Conservation (phyloP, 306 rosid species). For the Vigna unguiculata region DNA sequence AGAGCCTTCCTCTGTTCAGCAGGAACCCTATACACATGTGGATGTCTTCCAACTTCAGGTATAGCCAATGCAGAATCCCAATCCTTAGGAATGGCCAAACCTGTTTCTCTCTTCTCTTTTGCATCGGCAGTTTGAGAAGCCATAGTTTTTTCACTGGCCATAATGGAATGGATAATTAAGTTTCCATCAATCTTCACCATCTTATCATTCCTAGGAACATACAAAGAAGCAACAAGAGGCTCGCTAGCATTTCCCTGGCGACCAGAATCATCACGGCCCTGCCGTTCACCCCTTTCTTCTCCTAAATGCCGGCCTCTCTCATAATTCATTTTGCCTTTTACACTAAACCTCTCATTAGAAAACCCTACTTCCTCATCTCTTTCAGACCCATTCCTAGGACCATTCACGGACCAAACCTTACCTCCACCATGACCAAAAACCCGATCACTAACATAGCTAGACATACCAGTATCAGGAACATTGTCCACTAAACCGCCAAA, state of each 20-base stretch:
- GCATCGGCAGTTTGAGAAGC: constrained; percentile 58
- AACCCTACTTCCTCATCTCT: constrained; percentile 49
- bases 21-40: constrained; percentile 59
- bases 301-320: constrained; percentile 50
- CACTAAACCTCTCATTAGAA: constrained; percentile 56
- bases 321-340: constrained; percentile 44
- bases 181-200: constrained; percentile 96
- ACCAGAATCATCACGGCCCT: constrained; percentile 46
- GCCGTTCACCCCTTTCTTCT: constrained; percentile 49
- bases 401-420: constrained; percentile 61
- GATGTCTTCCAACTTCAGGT: constrained; percentile 70
- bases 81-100: constrained; percentile 66
- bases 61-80: constrained; percentile 76
- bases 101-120: constrained; percentile 63
- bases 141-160: constrained; percentile 93
- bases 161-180: constrained; percentile 89
- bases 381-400: constrained; percentile 58
- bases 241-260: constrained; percentile 69
- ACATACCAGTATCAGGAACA: constrained; percentile 57
- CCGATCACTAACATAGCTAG: constrained; percentile 54
- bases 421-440: constrained; percentile 58
- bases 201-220: constrained; percentile 95
- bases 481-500: constrained; percentile 62
- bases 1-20: constrained; percentile 73
- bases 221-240: constrained; percentile 91